Percentiles rank a stretch among this genome's conserved stretches.
These are phyloP conservation scores for Colletotrichum karsti DNA, from an alignment of 2,329 filamentous ascomycete genomes.

Conservation along the genomic window DNA sequence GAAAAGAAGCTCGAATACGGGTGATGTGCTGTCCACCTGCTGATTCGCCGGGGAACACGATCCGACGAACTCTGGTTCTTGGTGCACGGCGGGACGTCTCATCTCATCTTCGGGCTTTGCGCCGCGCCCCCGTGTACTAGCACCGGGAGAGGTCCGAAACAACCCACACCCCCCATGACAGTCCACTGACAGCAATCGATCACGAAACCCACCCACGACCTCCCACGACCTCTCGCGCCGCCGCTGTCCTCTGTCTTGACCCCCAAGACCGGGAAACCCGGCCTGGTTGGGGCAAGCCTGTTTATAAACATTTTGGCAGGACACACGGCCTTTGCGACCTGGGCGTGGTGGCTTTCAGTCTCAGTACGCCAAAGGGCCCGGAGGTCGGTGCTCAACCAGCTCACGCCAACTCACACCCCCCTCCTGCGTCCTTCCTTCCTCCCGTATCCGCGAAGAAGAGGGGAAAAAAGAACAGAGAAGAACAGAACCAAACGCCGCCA, in stretches of 20 bases:
- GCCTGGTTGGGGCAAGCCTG: not conserved
- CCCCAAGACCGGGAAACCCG: not conserved
- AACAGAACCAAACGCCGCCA: constrained; percentile 4
- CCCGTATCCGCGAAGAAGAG: not conserved
- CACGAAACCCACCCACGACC: not conserved
- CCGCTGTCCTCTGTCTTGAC: not conserved
- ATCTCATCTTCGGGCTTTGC: constrained; percentile 27
- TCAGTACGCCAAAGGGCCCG: constrained; percentile 14
- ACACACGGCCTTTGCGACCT: constrained; percentile 19
- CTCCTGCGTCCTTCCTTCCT: not conserved
- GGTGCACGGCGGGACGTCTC: constrained; percentile 7
- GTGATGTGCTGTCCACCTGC: not conserved
- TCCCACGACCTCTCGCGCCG: no score
- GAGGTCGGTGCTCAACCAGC: constrained; percentile 18
- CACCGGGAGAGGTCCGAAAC: constrained; percentile 18
- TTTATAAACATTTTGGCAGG: constrained; percentile 1
- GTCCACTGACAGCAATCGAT: not conserved
- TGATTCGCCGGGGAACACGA: not conserved
- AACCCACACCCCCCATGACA: not conserved
- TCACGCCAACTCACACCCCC: not conserved
- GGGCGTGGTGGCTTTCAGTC: constrained; percentile 23
- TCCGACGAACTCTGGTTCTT: not conserved
- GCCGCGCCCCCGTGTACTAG: constrained; percentile 10
- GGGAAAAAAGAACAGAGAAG: not conserved
- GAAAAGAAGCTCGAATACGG: not conserved